Evolutionary conservation across 306 rosid genomes (phyloP), one percentile per base, ranked within the genome.

Genomic region (Prunus persica): DNA sequence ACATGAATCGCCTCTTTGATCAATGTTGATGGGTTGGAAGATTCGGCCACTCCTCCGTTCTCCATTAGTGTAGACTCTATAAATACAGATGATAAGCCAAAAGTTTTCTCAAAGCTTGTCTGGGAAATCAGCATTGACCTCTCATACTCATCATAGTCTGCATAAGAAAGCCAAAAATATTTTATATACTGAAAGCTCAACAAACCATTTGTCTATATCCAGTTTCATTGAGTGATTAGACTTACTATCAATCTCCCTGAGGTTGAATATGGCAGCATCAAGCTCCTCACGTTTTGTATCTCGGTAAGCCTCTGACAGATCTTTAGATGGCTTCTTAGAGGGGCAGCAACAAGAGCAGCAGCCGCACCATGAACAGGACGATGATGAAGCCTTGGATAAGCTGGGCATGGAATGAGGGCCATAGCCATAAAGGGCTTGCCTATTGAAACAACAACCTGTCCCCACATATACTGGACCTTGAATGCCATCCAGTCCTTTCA

Each of bases 381-480:
- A 88, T 51, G 90, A 87, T 22, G 90, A 86, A 41, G 93, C 68
- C 82, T 83, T 89, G 34, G 91, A 80, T 82, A 95, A 79, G 79
- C 47, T 83, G 12, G 99, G 97, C 92, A 92, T 84, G 50, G 96
- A 86, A 77, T 93, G 85, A 80, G 99, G 99, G 24, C 99, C 86
- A 15, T 95, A 95, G 56, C 99, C 99, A 73, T 95, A 95, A 84
- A 95, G 99, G 24, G 99, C 99, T 81, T 95, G 99, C 86, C 99
- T 76, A 54, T 95, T 89, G 87, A 95, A 95, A 73, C 89, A 92
- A 43, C 93, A 88, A 75, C 99, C 99, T 54, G 99, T 95, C 13
- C 99, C 99, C 68, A 95, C 99, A 87, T 92, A 95, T 8, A 95
- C 88, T 34, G 99, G 99, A 80, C 99, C 99, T 86, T 95, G 99